Conservation (phyloP, 1,284 basidiomycete species). For the Trametes sp. region DNA sequence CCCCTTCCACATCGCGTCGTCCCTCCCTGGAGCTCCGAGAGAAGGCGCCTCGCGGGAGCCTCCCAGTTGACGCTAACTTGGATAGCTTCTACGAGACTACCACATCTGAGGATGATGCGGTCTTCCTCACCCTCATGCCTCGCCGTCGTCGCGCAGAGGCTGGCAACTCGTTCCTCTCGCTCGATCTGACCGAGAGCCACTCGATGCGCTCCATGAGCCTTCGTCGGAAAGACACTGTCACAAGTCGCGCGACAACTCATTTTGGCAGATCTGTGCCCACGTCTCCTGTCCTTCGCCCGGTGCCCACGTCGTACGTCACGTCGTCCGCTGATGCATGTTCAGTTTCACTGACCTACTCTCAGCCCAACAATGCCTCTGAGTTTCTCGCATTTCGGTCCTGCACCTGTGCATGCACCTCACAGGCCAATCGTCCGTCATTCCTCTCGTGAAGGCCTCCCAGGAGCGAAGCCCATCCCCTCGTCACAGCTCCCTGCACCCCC, state of each 20-base stretch:
- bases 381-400: conserved; percentile 25
- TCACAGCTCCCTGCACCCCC: conserved; percentile 45
- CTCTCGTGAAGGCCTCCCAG: conserved; percentile 62
- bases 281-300: conserved; percentile 27
- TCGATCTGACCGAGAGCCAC: conserved; percentile 65
- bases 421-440: conserved; percentile 40
- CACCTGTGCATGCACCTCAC: conserved; percentile 22
- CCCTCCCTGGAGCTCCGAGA: conserved; percentile 41
- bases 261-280: conserved; percentile 38
- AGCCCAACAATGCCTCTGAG: conserved; percentile 21
- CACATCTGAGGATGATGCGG: conserved; percentile 28
- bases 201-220: conserved; percentile 53
- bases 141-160: conserved; percentile 41
- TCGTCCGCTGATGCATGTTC: neutral
- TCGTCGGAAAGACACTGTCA: conserved; percentile 47
- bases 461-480: conserved; percentile 67
- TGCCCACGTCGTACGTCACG: conserved; percentile 34
- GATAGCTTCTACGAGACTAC: conserved; percentile 37
- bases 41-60: conserved; percentile 45
- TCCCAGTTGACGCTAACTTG: conserved; percentile 46
- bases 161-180: conserved; percentile 57
- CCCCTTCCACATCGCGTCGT: conserved; percentile 41
- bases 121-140: conserved; percentile 41
- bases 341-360: neutral
- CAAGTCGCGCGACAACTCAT: conserved; percentile 35